Evolutionary conservation across 108 stramenopile genomes (phyloP), one percentile per base, ranked within the genome.

Genomic region (Nitzschia palea): DNA sequence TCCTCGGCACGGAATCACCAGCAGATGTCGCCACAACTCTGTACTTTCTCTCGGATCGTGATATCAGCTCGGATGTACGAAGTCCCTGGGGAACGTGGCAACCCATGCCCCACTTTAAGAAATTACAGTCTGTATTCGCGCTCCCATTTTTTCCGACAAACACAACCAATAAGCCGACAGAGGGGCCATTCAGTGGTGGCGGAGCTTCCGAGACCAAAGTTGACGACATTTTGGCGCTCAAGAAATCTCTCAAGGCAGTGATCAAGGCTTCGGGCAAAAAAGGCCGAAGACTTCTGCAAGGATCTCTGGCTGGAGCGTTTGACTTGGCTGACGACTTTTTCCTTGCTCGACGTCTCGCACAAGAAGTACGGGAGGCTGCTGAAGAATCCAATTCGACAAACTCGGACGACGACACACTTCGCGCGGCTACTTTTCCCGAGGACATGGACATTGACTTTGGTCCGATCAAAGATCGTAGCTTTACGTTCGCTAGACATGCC

Each of bases 21-120:
- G 36, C 61, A 4, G 76, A 70, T 18, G 67, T 61, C 25, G 63
- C 82, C 17, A 84, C 79, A 4, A 73, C 80, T 4, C 72, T 91
- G 0, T 86, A 80, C 58, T 91, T 83, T 62, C 44, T 87, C 17
- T 79, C 79, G 4, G 90, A 91, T 67, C 54, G 87, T 34, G 86
- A 91, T 51, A 60, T 91, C 20, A 40, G 70, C 4, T 71, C 83
- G 15, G 87, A 82, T 15, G 67, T 74, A 9, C 52, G 37, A 34
- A 73, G 67, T 71, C 86, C 90, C 1, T 91, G 86, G 90, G 86
- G 90, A 3, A 71, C 80, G 6, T 44, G 90, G 18, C 79, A 81
- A 34, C 83, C 83, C 12, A 65, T 62, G 68, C 90, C 90, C 15
- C 72, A 83, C 53, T 88, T 88, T 60, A 37, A 63, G 15, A 65